Evolutionary conservation across 225 moss, liverwort and hornwort species (phyloP).

Genomic region (Marchantia paleacea): DNA sequence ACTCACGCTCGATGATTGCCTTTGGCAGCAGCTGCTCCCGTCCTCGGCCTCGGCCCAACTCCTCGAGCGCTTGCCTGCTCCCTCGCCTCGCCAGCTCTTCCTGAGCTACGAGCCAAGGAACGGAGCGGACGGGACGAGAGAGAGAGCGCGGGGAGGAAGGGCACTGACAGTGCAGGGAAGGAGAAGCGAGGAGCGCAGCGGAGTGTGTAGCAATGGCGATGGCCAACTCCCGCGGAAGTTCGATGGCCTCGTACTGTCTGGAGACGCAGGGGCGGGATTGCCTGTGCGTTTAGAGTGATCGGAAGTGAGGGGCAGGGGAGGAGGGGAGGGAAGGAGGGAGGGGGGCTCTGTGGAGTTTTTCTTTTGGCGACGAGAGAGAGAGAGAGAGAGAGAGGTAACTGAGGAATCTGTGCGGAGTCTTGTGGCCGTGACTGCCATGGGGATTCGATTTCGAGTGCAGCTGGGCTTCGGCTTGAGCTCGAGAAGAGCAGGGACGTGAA

Average conservation of each 20-base stretch:
- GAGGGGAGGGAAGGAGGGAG: too few relatives aligned
- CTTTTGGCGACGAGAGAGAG: neutral
- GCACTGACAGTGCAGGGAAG: neutral
- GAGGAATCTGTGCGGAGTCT: neutral
- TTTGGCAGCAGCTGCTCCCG: neutral
- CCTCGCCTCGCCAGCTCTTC: too few relatives aligned
- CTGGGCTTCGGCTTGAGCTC: neutral
- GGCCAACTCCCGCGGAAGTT: neutral
- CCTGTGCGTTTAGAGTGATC: neutral
- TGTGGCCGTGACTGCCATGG: neutral
- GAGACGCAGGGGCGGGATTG: neutral
- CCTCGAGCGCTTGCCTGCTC: neutral
- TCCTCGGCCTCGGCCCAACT: too few relatives aligned
- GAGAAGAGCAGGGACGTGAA: slow-evolving; percentile 5
- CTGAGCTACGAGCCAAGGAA: neutral
- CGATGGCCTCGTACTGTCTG: neutral
- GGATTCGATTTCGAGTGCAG: slow-evolving; percentile 4
- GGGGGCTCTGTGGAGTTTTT: neutral
- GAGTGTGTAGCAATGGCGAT: slow-evolving; percentile 7
- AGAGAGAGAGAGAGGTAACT: neutral
- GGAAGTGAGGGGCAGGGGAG: neutral
- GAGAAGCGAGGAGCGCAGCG: neutral
- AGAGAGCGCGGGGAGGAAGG: too few relatives aligned
- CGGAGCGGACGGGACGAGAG: neutral
- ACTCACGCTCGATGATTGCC: neutral